phyloP scores from a whole-genome alignment of 1,139 yeast genomes.

The Protomyces macrosporus region DNA sequence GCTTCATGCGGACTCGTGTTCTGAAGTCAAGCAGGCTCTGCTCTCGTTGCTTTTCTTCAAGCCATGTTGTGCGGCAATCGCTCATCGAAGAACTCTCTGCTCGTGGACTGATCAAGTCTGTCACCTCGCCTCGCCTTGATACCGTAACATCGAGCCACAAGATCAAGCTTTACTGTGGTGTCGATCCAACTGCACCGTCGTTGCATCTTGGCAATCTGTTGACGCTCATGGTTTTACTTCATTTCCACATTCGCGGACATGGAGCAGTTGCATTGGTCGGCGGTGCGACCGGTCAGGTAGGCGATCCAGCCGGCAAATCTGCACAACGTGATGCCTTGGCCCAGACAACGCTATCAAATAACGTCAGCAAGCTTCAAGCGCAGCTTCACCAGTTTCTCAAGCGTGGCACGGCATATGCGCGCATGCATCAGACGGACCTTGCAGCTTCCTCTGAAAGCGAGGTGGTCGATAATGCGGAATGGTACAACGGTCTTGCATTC shows the following conservation, averaged over 20 bases:
- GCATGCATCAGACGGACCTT: slow-evolving; percentile 46
- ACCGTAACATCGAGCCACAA: not conserved
- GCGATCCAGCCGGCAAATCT: slow-evolving; percentile 91
- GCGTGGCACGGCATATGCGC: slow-evolving; percentile 59
- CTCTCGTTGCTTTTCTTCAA: not conserved
- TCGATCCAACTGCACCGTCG: slow-evolving; percentile 90
- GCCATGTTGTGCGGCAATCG: not conserved
- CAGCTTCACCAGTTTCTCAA: slow-evolving; percentile 48
- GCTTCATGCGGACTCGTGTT: no score
- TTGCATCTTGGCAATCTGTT: slow-evolving; percentile 84
- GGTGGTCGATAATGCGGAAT: slow-evolving; percentile 60
- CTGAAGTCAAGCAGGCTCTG: no score
- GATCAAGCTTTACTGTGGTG: slow-evolving; percentile 79
- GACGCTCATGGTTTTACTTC: slow-evolving; percentile 78
- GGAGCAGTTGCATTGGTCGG: slow-evolving; percentile 74
- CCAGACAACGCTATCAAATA: slow-evolving; percentile 49
- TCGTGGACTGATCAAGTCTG: slow-evolving; percentile 18
- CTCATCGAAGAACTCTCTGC: not conserved
- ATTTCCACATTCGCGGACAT: slow-evolving; percentile 80
- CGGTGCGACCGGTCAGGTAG: slow-evolving; percentile 97
- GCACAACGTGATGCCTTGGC: slow-evolving; percentile 65
- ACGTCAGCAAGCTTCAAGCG: slow-evolving; percentile 52
- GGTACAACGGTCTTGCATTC: slow-evolving; percentile 81
- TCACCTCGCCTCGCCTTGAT: slow-evolving; percentile 6
- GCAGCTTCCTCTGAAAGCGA: slow-evolving; percentile 42